Evolutionary conservation across 2,329 filamentous ascomycete species (phyloP), one percentile per base, ranked within the genome.

Genomic region (Alternaria arbusti): DNA sequence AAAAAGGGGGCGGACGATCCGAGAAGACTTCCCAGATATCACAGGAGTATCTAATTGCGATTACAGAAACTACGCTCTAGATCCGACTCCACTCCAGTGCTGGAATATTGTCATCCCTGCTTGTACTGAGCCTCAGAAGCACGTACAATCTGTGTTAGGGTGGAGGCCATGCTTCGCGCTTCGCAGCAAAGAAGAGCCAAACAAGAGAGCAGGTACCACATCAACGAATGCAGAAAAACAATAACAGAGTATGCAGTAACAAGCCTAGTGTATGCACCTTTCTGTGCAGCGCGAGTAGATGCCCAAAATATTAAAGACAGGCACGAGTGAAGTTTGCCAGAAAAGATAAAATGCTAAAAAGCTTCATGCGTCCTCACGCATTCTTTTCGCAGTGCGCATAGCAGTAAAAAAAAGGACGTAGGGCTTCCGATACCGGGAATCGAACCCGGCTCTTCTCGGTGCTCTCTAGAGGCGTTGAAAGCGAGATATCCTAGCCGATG

Each of bases 401-500:
- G 28, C 28, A 30, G 28, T 30, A 30, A 30, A 30, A 30, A 26
- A 3, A 20, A 20, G 20, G 20, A 20, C 20, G 20, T 20, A 20
- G 20, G 20, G 20, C 20, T 20, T 20, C 20, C 20, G 20, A 20
- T 20, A 20, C 20, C 20, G 20, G 20, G 20, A 20, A 20, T 20
- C 20, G 59, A 61, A 61, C 59, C 59, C 59, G 59, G 59, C 59
- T 56, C 59, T 56, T 57, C 59, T 57, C 59, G 59, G 26, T 61
- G 20, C 20, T 20, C 20, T 20, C 20, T 20, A 20, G 20, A 20
- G 20, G 20, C 20, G 20, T 20, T 20, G 59, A 61, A 61, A 61
- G 59, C 59, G 59, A 57, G 59, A 57, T 57, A 61, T 61, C 59
- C 59, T 61, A 61, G 54, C 59, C 59, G 59, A 61, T 61, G 47